These are phyloP conservation scores for Plasmodium berghei DNA, from an alignment of 169 alveolate genomes.

Conservation along the genomic window DNA sequence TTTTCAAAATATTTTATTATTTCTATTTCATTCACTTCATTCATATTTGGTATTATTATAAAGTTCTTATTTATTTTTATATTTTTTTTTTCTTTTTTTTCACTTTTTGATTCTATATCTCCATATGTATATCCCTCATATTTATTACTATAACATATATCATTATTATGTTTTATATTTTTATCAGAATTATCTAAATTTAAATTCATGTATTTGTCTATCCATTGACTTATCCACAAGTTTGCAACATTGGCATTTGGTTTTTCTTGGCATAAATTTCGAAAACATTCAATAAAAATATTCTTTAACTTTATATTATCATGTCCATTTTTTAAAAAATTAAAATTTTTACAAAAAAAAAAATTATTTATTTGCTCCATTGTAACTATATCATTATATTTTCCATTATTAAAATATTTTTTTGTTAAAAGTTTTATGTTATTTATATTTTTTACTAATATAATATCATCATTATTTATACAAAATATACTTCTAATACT, in stretches of 20 bases:
- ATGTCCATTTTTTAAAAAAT: constrained; percentile 10
- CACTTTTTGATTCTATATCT: neutral
- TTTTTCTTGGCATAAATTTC: constrained; percentile 23
- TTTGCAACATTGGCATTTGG: constrained; percentile 32
- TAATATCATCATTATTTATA: constrained; percentile 14
- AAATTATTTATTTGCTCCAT: constrained; percentile 42
- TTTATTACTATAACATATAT: neutral
- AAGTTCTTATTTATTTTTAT: constrained; percentile 12
- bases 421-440: constrained; percentile 32
- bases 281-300: constrained; percentile 49
- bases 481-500: constrained; percentile 44
- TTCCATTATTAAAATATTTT: constrained; percentile 35
- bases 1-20: constrained; percentile 60
- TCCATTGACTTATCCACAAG: constrained; percentile 61
- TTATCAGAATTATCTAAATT: neutral
- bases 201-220: constrained; percentile 22
- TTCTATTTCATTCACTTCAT: constrained; percentile 7
- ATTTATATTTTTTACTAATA: constrained; percentile 36
- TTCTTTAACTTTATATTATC: constrained; percentile 41
- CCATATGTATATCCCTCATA: neutral
- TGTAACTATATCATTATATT: constrained; percentile 46
- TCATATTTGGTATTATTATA: constrained; percentile 34
- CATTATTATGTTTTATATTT: neutral
- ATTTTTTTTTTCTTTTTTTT: neutral
- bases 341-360: constrained; percentile 60